These are phyloP conservation scores for Boletus tylopilopsis DNA, from an alignment of 768 basidiomycete species.

Conservation along the genomic window DNA sequence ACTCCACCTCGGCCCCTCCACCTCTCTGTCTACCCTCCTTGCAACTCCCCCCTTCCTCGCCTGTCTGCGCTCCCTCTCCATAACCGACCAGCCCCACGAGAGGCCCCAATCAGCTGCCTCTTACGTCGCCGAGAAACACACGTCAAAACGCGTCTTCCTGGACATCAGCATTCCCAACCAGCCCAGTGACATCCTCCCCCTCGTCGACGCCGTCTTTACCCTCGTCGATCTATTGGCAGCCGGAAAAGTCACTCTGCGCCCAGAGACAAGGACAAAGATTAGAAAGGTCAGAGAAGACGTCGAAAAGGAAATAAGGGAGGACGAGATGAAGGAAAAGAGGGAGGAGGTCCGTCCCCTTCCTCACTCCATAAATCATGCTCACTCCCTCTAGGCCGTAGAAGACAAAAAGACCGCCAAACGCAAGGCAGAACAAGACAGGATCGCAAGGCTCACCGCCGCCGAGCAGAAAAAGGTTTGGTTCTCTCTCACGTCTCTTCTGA, in stretches of 20 bases:
- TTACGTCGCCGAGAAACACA: constrained; percentile 36
- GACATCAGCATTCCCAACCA: constrained; percentile 52
- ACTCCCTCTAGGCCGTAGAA: constrained; percentile 45
- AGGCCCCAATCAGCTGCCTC: constrained; percentile 56
- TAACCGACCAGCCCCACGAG: constrained; percentile 81
- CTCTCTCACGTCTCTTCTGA: not conserved
- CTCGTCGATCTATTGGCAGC: constrained; percentile 64
- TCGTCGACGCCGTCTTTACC: constrained; percentile 68
- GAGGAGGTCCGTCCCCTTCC: constrained; percentile 51
- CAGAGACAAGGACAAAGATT: constrained; percentile 80
- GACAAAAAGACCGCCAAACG: constrained; percentile 71
- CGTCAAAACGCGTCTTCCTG: constrained; percentile 74
- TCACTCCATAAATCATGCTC: not conserved
- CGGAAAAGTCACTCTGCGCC: constrained; percentile 55
- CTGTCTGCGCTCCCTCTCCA: constrained; percentile 84
- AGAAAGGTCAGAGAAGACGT: constrained; percentile 70
- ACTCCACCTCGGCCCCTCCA: constrained; percentile 32
- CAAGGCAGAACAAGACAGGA: constrained; percentile 67
- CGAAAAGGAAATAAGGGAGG: constrained; percentile 64
- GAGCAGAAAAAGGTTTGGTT: constrained; percentile 75
- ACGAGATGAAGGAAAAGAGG: constrained; percentile 60
- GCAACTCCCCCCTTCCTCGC: constrained; percentile 60
- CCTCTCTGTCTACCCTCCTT: constrained; percentile 54
- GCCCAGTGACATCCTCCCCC: constrained; percentile 44
- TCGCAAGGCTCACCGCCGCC: constrained; percentile 67